Conservation (phyloP, 2,329 filamentous ascomycete genomes). For the Botrytis fragariae region DNA sequence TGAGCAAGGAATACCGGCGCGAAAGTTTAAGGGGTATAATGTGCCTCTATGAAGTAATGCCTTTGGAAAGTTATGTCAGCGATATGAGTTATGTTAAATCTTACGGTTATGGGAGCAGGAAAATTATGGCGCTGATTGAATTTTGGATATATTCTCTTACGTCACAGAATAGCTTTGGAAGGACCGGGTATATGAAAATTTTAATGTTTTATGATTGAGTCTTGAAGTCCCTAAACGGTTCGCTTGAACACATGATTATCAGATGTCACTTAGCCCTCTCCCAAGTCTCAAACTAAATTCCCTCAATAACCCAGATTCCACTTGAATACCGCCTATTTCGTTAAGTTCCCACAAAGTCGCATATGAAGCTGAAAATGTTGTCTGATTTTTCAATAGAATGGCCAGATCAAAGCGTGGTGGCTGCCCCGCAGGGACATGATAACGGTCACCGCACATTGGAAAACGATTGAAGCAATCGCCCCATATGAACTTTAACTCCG, state of each 20-base stretch:
- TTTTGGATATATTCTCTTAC: neutral
- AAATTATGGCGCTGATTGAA: neutral
- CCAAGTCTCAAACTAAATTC: neutral
- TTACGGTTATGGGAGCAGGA: neutral
- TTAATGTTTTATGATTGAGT: neutral
- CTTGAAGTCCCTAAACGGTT: neutral
- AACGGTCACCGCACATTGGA: neutral
- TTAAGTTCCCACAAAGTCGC: neutral
- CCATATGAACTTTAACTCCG: neutral
- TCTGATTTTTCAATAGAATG: neutral
- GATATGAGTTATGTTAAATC: constrained; percentile 7
- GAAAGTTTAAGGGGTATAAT: constrained; percentile 11
- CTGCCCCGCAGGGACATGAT: neutral
- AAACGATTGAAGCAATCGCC: neutral
- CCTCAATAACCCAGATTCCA: no score
- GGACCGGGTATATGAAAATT: neutral
- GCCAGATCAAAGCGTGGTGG: neutral
- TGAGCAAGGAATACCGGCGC: constrained; percentile 13
- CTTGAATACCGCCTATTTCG: neutral
- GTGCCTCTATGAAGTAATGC: neutral
- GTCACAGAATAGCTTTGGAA: neutral
- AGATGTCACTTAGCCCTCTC: neutral
- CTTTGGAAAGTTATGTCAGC: neutral
- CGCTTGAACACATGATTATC: neutral
- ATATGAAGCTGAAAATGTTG: neutral